Percentiles rank a stretch among this genome's conserved stretches.
Conservation (phyloP, 441 rosid genomes). For the Capsella rubella region DNA sequence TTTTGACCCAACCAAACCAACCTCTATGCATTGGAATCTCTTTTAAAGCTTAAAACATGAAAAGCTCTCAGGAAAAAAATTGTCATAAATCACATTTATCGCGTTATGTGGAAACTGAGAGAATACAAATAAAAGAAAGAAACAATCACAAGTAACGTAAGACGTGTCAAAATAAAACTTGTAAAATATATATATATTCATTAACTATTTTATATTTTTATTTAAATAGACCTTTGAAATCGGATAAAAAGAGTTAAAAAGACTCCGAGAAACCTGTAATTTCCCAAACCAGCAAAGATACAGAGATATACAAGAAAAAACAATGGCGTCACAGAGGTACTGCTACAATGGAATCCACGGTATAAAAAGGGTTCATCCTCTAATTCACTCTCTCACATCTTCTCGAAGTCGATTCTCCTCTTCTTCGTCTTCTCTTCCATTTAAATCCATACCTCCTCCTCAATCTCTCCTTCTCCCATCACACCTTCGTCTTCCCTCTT, state of each 20-base stretch:
- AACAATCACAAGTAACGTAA: slow-evolving; percentile 7
- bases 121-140: neutral
- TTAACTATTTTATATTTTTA: neutral
- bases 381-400: slow-evolving; percentile 39
- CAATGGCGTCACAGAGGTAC: slow-evolving; percentile 56
- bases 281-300: slow-evolving; percentile 5
- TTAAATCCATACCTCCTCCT: slow-evolving; percentile 1
- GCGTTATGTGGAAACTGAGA: too few relatives aligned
- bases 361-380: slow-evolving; percentile 63
- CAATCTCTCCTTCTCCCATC: neutral
- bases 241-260: slow-evolving; percentile 34
- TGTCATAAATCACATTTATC: too few relatives aligned
- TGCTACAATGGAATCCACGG: slow-evolving; percentile 41
- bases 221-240: slow-evolving; percentile 4
- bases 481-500: neutral
- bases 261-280: slow-evolving; percentile 27
- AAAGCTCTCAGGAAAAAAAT: too few relatives aligned
- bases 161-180: slow-evolving; percentile 9
- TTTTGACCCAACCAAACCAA: too few relatives aligned
- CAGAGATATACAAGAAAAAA: slow-evolving; percentile 17
- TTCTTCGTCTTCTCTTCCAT: slow-evolving; percentile 10
- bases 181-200: too few relatives aligned
- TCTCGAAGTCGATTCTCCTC: slow-evolving; percentile 29
- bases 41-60: too few relatives aligned
- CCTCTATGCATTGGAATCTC: too few relatives aligned